Conservation (phyloP, 306 rosid species). For the Delonix regia region DNA sequence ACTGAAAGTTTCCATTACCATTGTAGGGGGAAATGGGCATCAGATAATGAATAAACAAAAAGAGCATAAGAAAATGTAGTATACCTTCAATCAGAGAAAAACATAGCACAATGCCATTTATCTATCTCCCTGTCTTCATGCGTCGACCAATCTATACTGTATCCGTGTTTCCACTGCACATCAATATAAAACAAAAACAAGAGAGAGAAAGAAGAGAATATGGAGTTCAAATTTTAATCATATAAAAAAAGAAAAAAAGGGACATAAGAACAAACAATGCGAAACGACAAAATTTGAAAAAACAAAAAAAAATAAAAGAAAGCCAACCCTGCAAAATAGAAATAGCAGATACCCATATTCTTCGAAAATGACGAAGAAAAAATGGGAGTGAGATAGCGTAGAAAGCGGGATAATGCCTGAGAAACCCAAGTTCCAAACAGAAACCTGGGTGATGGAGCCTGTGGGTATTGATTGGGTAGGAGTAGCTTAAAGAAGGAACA, state of each 20-base stretch:
- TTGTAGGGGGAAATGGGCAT: slow-evolving; percentile 15
- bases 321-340: slow-evolving; percentile 32
- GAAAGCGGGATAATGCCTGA: slow-evolving; percentile 43
- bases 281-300: slow-evolving; percentile 52
- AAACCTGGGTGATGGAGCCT: slow-evolving; percentile 41
- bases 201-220: slow-evolving; percentile 49
- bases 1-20: background rate
- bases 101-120: background rate
- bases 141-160: slow-evolving; percentile 22
- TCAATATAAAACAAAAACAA: slow-evolving; percentile 17
- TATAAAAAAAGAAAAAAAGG: slow-evolving; percentile 14
- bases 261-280: slow-evolving; percentile 34
- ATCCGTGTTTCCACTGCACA: slow-evolving; percentile 27
- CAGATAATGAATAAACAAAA: slow-evolving; percentile 17
- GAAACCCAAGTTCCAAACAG: slow-evolving; percentile 45
- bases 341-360: background rate
- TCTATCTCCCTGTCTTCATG: slow-evolving; percentile 34
- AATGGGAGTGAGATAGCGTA: slow-evolving; percentile 44
- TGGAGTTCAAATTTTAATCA: slow-evolving; percentile 35
- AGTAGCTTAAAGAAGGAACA: background rate
- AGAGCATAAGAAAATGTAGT: slow-evolving; percentile 37
- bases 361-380: slow-evolving; percentile 46
- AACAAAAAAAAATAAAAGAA: background rate
- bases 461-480: background rate
- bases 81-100: slow-evolving; percentile 27